A percentile compares a stretch with the other conserved stretches of the same genome.
These are phyloP conservation scores for Citrus medica DNA, from an alignment of 345 rosid genomes.

Conservation along the genomic window DNA sequence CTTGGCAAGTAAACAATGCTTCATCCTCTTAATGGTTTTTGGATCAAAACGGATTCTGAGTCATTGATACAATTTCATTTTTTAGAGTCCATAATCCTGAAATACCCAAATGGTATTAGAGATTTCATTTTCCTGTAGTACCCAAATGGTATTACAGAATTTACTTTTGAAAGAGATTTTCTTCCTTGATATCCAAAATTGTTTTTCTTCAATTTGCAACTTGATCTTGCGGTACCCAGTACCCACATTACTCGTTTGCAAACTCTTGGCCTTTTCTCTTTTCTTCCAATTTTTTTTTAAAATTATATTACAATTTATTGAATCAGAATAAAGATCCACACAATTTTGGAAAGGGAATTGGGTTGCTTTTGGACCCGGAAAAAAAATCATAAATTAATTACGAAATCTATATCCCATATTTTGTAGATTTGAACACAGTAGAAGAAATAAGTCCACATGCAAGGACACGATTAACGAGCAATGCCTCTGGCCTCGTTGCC, in stretches of 20 bases:
- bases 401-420: too few species aligned
- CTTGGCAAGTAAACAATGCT: slow-evolving; percentile 46
- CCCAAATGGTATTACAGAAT: neutral
- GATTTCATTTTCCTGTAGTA: neutral
- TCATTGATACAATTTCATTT: neutral
- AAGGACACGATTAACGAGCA: too few species aligned
- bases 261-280: neutral
- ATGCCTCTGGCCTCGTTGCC: too few species aligned
- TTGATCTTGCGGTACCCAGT: neutral
- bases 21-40: slow-evolving; percentile 12
- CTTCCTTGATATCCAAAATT: neutral
- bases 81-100: neutral
- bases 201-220: neutral
- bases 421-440: too few species aligned
- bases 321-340: too few species aligned
- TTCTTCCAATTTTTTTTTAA: too few species aligned
- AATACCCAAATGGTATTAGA: neutral
- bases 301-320: too few species aligned
- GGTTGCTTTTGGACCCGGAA: too few species aligned
- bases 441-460: too few species aligned
- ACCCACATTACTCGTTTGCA: neutral
- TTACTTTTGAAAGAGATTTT: neutral
- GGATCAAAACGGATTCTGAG: neutral
- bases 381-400: too few species aligned
- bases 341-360: too few species aligned